These are phyloP conservation scores for Amanita pseudoporphyria DNA, from an alignment of 768 basidiomycete species.

Conservation along the genomic window DNA sequence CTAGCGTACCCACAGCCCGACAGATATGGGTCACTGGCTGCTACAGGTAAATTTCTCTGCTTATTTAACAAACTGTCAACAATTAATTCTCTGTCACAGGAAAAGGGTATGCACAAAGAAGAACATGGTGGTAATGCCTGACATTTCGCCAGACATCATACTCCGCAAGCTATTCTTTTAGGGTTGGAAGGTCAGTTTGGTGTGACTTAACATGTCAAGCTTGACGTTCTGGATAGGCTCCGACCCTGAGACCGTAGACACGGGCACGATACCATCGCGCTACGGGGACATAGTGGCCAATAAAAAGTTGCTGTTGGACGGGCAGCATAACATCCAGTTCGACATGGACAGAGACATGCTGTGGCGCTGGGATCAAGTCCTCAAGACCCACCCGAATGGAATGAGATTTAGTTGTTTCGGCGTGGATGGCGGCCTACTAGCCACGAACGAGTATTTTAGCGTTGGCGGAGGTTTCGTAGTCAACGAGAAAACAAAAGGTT, in stretches of 20 bases:
- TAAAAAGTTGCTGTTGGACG: slow-evolving; percentile 62
- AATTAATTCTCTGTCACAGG: slow-evolving; percentile 30
- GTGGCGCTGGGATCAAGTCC: slow-evolving; percentile 85
- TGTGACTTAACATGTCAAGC: neutral
- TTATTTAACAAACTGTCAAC: slow-evolving; percentile 2
- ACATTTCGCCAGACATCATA: slow-evolving; percentile 53
- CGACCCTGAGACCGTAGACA: slow-evolving; percentile 91
- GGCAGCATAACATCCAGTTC: slow-evolving; percentile 68
- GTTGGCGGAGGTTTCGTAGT: slow-evolving; percentile 95
- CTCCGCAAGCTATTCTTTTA: slow-evolving; percentile 77
- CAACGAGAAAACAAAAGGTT: slow-evolving; percentile 88
- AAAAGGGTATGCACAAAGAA: slow-evolving; percentile 52
- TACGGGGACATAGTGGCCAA: slow-evolving; percentile 59
- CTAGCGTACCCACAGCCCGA: slow-evolving; percentile 3
- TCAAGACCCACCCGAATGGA: slow-evolving; percentile 85
- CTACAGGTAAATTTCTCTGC: slow-evolving; percentile 54
- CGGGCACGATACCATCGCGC: slow-evolving; percentile 70
- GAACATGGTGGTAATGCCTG: neutral
- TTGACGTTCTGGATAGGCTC: slow-evolving; percentile 34
- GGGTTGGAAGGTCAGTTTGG: slow-evolving; percentile 53
- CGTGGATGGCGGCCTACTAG: slow-evolving; percentile 74
- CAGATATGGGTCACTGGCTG: slow-evolving; percentile 88
- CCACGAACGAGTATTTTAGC: slow-evolving; percentile 92
- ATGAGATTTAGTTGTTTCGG: slow-evolving; percentile 88
- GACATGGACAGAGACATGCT: slow-evolving; percentile 90